Evolutionary conservation across 768 basidiomycete genomes (phyloP).

Genomic region (Trametes maxima): DNA sequence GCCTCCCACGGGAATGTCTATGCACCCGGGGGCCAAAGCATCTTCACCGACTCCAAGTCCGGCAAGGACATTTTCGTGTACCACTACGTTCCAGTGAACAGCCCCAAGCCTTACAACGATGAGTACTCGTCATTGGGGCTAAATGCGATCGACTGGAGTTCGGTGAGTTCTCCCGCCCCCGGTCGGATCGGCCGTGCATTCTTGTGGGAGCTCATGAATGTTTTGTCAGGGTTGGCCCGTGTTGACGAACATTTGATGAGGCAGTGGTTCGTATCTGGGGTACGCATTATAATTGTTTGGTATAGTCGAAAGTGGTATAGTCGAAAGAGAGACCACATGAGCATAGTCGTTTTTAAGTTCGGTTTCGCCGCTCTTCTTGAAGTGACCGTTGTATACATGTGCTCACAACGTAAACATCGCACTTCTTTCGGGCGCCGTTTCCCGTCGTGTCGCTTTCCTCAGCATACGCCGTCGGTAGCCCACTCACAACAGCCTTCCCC

Average conservation of each 20-base stretch:
- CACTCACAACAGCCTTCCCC: neutral
- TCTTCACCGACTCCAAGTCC: conserved; percentile 19
- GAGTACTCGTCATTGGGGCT: conserved; percentile 13
- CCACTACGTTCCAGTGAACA: conserved; percentile 25
- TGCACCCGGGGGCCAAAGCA: conserved; percentile 31
- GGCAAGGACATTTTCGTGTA: conserved; percentile 23
- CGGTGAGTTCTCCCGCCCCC: conserved; percentile 13
- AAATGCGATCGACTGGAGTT: conserved; percentile 25
- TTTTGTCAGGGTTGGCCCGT: conserved; percentile 20
- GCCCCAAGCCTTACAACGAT: conserved; percentile 19
- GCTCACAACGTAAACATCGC: too few species aligned
- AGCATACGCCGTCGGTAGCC: neutral
- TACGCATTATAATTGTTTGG: neutral
- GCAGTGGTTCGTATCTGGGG: neutral
- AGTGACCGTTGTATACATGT: too few species aligned
- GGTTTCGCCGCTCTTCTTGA: too few species aligned
- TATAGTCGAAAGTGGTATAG: neutral
- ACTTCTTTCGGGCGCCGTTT: neutral
- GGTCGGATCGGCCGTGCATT: neutral
- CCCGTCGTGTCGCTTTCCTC: neutral
- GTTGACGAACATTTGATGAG: conserved; percentile 11
- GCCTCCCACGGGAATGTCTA: conserved; percentile 34
- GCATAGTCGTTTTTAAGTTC: too few species aligned
- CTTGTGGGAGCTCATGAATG: neutral
- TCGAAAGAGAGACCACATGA: too few species aligned